A percentile compares a stretch with the other conserved stretches of the same genome.
phyloP scores from a whole-genome alignment of 768 basidiomycete species.

The Tricholoma sp. region DNA sequence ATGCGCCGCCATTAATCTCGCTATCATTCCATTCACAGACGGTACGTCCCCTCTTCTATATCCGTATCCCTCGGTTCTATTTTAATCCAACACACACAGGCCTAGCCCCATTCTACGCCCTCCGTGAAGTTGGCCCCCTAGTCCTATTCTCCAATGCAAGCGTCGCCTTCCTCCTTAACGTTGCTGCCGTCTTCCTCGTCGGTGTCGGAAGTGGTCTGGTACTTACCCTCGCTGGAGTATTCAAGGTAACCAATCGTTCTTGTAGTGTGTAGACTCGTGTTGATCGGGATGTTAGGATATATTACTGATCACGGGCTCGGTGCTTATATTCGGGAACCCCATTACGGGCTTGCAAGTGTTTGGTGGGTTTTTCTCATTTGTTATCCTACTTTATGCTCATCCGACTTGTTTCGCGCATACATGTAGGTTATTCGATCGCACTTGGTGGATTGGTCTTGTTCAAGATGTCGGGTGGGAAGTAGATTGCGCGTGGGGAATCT shows the following conservation, averaged over 20 bases:
- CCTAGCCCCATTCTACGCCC: conserved; percentile 74
- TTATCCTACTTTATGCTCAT: background rate
- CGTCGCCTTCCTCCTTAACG: conserved; percentile 84
- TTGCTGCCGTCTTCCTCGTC: conserved; percentile 93
- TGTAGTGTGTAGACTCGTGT: background rate
- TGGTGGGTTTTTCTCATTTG: conserved; percentile 39
- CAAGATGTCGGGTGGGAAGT: conserved; percentile 71
- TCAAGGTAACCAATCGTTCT: conserved; percentile 54
- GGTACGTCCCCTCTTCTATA: conserved; percentile 31
- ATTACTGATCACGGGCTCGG: conserved; percentile 87
- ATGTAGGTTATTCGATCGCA: conserved; percentile 80
- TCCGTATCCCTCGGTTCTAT: no score
- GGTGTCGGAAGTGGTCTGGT: conserved; percentile 84
- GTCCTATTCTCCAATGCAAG: conserved; percentile 79
- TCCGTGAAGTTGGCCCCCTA: conserved; percentile 58
- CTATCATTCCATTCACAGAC: conserved; percentile 88
- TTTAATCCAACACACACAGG: conserved; percentile 2
- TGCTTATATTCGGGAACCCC: conserved; percentile 73
- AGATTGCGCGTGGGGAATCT: background rate
- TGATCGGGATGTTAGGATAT: conserved; percentile 62
- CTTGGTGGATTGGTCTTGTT: conserved; percentile 79
- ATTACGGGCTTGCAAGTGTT: conserved; percentile 84
- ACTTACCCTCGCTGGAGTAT: conserved; percentile 89
- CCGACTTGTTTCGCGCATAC: background rate
- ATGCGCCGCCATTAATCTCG: conserved; percentile 84